Evolutionary conservation across 2,329 filamentous ascomycete species (phyloP), one percentile per base, ranked within the genome.

Genomic region (Trichoderma atroviride): DNA sequence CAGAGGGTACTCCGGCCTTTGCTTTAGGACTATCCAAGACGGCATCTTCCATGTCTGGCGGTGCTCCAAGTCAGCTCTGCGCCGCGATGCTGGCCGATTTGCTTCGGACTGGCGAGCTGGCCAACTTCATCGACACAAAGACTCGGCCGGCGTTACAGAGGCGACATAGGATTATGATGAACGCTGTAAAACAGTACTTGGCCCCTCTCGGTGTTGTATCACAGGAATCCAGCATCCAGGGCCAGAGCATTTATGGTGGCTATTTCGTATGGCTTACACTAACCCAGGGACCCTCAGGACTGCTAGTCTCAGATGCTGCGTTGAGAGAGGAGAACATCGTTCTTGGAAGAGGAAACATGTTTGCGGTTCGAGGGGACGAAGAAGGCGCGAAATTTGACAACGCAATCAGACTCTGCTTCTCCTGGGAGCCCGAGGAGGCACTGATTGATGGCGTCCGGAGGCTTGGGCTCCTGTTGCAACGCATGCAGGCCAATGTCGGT

Each of bases 231-330:
- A 79, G 74, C 16, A 79, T 85, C 68, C 74, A 78, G 1, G 77
- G 81, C 68, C 79, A 82, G 40, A 77, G 81, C 4, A 78, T 90
- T 3, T 91, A 90, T 35, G 94, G 94, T 0, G 94, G 94, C 0
- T 97, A 95, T 77, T 97, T 97, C 78, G 82, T 97, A 59, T 97
- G 93, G 93, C 79, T 96, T 31, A 84, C 83, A 1, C 78, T 97
- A 5, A 89, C 90, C 0, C 71, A 78, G 1, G 78, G 71, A 68
- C 56, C 82, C 3, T 80, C 91, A 66, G 82, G 84, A 10, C 88
- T 80, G 37, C 83, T 85, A 9, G 81, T 93, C 37, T 87, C 87
- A 7, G 80, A 84, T 73, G 82, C 83, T 50, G 90, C 90, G 19
- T 81, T 85, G 75, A 79, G 83, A 27, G 86, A 90, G 67, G 90